A percentile compares a stretch with the other conserved stretches of the same genome.
These are phyloP conservation scores for Phytopythium mirpurense DNA, from an alignment of 352 stramenopile species.

Conservation along the genomic window DNA sequence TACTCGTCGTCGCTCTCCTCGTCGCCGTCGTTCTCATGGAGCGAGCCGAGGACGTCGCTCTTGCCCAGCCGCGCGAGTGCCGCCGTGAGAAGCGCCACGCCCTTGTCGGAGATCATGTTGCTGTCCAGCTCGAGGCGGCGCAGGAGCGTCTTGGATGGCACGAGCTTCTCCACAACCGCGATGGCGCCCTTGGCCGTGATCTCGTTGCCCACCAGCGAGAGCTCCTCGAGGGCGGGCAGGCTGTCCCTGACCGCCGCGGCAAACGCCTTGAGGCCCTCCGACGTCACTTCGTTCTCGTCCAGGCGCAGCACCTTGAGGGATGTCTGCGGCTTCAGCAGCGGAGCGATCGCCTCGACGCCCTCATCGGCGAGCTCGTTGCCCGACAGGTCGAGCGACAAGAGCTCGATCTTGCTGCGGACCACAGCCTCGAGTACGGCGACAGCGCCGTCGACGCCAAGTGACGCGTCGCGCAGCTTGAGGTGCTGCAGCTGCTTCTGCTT, in stretches of 20 bases:
- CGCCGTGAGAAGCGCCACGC: conserved; percentile 35
- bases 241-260: conserved; percentile 19
- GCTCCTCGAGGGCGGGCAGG: conserved; percentile 34
- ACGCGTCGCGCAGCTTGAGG: conserved; percentile 89
- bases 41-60: conserved; percentile 46
- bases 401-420: conserved; percentile 43
- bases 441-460: conserved; percentile 75
- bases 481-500: conserved; percentile 60
- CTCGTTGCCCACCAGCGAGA: conserved; percentile 69
- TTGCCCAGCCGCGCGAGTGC: conserved; percentile 44
- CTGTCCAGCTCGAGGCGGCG: conserved; percentile 49
- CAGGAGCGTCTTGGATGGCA: conserved; percentile 38
- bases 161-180: conserved; percentile 38
- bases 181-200: conserved; percentile 72
- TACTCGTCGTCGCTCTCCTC: conserved; percentile 48
- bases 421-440: conserved; percentile 65
- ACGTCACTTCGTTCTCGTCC: conserved; percentile 83
- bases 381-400: conserved; percentile 85
- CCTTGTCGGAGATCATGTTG: conserved; percentile 76
- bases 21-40: conserved; percentile 83
- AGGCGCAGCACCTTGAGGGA: conserved; percentile 56
- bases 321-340: conserved; percentile 50
- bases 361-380: conserved; percentile 85
- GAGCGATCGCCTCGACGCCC: conserved; percentile 52
- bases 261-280: conserved; percentile 38